phyloP scores from a whole-genome alignment of 108 stramenopile genomes.

The Thalassiosira profunda region DNA sequence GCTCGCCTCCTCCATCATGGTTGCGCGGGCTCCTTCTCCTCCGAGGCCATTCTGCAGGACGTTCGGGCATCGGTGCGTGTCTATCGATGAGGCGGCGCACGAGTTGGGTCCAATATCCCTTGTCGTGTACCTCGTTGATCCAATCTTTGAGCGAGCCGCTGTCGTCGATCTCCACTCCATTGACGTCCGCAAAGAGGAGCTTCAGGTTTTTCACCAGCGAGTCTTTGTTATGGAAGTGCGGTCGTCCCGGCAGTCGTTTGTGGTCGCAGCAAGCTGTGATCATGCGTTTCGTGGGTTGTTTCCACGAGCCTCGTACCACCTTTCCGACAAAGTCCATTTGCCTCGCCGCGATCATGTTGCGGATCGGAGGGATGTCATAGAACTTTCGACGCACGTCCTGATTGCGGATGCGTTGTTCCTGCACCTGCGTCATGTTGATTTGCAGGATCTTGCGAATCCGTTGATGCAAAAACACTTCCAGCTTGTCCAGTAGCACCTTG shows the following conservation, averaged over 20 bases:
- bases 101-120: neutral
- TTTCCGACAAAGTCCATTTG: neutral
- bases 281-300: neutral
- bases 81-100: neutral
- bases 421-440: neutral
- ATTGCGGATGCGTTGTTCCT: conserved; percentile 4
- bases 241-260: neutral
- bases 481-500: neutral
- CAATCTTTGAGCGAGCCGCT: neutral
- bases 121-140: neutral
- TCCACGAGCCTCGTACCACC: neutral
- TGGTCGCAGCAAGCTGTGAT: neutral
- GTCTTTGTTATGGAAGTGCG: neutral
- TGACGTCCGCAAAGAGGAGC: neutral
- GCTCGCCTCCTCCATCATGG: neutral
- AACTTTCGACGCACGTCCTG: conserved; percentile 1
- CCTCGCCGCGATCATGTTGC: neutral
- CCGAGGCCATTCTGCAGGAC: neutral
- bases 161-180: neutral
- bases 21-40: neutral
- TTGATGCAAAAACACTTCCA: neutral
- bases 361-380: neutral
- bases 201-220: neutral
- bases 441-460: neutral
- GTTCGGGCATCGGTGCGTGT: neutral